Evolutionary conservation across 768 basidiomycete genomes (phyloP).

Genomic region (Piloderma croceum): DNA sequence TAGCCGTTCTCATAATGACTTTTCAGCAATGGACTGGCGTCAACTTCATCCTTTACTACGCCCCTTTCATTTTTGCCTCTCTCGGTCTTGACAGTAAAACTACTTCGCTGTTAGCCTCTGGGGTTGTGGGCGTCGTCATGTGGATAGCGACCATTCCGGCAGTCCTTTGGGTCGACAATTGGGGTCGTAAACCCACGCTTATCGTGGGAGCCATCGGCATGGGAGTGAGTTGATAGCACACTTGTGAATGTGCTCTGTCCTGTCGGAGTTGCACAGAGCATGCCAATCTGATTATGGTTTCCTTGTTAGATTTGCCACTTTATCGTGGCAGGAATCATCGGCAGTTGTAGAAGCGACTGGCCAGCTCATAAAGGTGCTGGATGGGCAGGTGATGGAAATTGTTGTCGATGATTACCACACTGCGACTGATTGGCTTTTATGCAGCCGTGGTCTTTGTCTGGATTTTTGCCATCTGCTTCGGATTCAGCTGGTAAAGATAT

Average conservation of each 20-base stretch:
- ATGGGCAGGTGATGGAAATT: conserved; percentile 48
- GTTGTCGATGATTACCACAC: conserved; percentile 30
- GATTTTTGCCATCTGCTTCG: too few species aligned
- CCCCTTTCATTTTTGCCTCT: conserved; percentile 59
- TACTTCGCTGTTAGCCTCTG: conserved; percentile 52
- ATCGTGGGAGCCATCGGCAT: conserved; percentile 71
- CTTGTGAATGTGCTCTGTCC: too few species aligned
- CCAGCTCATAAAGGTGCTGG: conserved; percentile 54
- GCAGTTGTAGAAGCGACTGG: conserved; percentile 24
- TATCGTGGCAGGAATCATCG: conserved; percentile 24
- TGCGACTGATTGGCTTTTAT: conserved; percentile 1
- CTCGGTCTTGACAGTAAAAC: conserved; percentile 61
- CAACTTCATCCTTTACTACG: conserved; percentile 74
- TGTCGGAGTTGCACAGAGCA: too few species aligned
- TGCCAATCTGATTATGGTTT: too few species aligned
- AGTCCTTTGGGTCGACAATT: conserved; percentile 73
- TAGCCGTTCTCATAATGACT: conserved; percentile 46
- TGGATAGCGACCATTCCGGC: conserved; percentile 76
- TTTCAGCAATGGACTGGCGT: conserved; percentile 82
- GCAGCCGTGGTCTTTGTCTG: too few species aligned
- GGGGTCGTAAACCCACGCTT: conserved; percentile 69
- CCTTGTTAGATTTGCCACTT: too few species aligned
- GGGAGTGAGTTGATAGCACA: too few species aligned
- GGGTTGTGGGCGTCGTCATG: conserved; percentile 77
- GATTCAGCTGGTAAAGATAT: too few species aligned